Base-by-base conservation (phyloP, 164 flowering plant species). In the Stephania japonica region DNA sequence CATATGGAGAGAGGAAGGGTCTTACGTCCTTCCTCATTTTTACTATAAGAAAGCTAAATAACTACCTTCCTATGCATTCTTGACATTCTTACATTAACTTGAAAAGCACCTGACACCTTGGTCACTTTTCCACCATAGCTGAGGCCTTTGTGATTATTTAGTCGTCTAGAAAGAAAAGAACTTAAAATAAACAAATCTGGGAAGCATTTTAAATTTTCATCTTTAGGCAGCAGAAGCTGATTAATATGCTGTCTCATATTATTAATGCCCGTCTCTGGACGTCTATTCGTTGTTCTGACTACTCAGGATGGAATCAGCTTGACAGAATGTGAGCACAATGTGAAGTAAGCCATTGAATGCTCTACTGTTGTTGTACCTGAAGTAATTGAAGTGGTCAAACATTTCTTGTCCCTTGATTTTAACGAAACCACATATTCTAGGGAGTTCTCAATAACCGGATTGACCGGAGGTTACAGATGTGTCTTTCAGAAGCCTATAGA, bases 401-500 rank as follows among this genome's bases (percentile, higher is more conserved):
- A 43, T 18, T 42, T 70, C 23, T 47, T 7, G 61, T n/a, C 9
- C 43, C 50, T 42, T 68, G 47, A 49, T 69, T 53, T 72, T 73
- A 44, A 79, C 63, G 23, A 64, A 50, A 77, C 8, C 72, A 68
- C 71, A 19, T 67, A 67, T 84, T 44, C 16, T 68, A 94, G 97
- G 90, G 99, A 94, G 75, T 91, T 94, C 73, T 92, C 98, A 42
- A 87, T 94, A 69, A 90, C 90, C 67, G 84, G 84, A 69, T 75
- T 94, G 94, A 90, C 90, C 65, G 99, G 99, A 78, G 89, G 85
- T 73, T 91, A 90, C 73, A 85, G 99, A 76, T 84, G 89, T 25
- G 93, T 92, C 67, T 90, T 91, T 70, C 97, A 90, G 80, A 91
- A 84, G 74, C 96, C 93, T 32, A 65, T 83, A 72, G 89, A 92